Conservation (phyloP, 1,139 yeast species). For the Lodderomyces oxycetoniae region DNA sequence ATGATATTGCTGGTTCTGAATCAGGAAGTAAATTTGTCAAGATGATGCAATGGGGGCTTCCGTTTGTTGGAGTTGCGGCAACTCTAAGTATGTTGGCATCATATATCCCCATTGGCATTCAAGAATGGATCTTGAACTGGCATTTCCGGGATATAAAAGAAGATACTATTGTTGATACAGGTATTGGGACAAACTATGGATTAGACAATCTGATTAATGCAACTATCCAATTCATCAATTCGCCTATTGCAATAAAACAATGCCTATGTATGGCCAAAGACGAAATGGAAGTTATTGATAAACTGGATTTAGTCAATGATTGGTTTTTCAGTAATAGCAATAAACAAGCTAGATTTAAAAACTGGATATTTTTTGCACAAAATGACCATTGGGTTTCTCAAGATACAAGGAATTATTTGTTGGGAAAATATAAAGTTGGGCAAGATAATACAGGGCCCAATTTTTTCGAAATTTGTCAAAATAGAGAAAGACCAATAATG, state of each 20-base stretch:
- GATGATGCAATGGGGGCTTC: slow-evolving; percentile 26
- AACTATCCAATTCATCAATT: slow-evolving; percentile 36
- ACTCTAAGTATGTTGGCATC: slow-evolving; percentile 17
- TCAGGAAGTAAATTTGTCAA: slow-evolving; percentile 42
- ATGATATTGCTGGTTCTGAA: slow-evolving; percentile 48
- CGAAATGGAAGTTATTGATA: slow-evolving; percentile 48
- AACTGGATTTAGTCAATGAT: slow-evolving; percentile 40
- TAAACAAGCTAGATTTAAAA: slow-evolving; percentile 13
- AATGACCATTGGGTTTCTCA: slow-evolving; percentile 61
- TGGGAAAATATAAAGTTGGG: slow-evolving; percentile 28
- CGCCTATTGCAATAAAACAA: slow-evolving; percentile 44
- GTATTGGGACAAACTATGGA: slow-evolving; percentile 12
- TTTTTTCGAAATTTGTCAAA: slow-evolving; percentile 26
- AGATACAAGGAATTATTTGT: slow-evolving; percentile 39
- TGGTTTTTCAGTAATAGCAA: slow-evolving; percentile 38
- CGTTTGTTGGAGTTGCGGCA: slow-evolving; percentile 27
- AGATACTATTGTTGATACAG: slow-evolving; percentile 3
- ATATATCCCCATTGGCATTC: slow-evolving; percentile 18
- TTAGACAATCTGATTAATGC: slow-evolving; percentile 41
- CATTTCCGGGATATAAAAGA: slow-evolving; percentile 6
- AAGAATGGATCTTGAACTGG: slow-evolving; percentile 5
- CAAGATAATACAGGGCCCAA: neutral
- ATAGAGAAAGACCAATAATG: slow-evolving; percentile 31
- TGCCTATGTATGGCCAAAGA: slow-evolving; percentile 53
- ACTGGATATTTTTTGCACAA: slow-evolving; percentile 56